These are phyloP conservation scores for Dactylonectria macrodidyma DNA, from an alignment of 2,329 filamentous ascomycete genomes.

Conservation along the genomic window DNA sequence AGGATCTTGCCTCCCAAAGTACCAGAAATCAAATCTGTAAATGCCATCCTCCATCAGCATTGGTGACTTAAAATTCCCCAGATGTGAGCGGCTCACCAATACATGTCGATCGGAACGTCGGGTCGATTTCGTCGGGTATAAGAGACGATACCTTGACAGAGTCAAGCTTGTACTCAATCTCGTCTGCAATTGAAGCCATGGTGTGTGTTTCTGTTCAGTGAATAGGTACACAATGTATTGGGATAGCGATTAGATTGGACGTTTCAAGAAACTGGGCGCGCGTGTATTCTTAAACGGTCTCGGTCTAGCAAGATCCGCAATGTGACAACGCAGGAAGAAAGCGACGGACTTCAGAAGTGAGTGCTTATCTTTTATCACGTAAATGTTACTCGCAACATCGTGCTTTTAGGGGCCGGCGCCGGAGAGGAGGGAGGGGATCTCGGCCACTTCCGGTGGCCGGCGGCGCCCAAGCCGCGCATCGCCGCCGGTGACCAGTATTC, in stretches of 20 bases:
- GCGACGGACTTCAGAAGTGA: conserved; percentile 4
- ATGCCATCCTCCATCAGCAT: conserved; percentile 10
- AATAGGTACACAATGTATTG: not conserved
- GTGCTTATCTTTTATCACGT: conserved; percentile 41
- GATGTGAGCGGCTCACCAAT: conserved; percentile 65
- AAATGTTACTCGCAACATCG: conserved; percentile 28
- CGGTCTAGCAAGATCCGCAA: not conserved
- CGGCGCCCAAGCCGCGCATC: conserved; percentile 30
- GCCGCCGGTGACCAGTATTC: conserved; percentile 1
- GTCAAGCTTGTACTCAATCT: conserved; percentile 70
- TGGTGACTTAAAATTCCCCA: not conserved
- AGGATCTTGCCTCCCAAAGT: conserved; percentile 75
- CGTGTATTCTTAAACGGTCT: conserved; percentile 13
- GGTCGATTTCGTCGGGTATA: conserved; percentile 70
- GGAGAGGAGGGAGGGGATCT: conserved; percentile 39
- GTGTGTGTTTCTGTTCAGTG: conserved; percentile 19
- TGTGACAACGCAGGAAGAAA: conserved; percentile 7
- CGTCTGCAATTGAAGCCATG: conserved; percentile 58
- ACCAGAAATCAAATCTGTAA: conserved; percentile 72
- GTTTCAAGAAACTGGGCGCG: conserved; percentile 9
- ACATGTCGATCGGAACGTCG: conserved; percentile 72
- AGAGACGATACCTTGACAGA: conserved; percentile 65
- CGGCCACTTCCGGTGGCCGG: conserved; percentile 53
- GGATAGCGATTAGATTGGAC: conserved; percentile 1
- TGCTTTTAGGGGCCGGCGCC: conserved; percentile 28